Percentiles rank a stretch among this genome's conserved stretches.
Evolutionary conservation across 2,329 filamentous ascomycete species (phyloP).

Genomic region (Diaporthe citri): DNA sequence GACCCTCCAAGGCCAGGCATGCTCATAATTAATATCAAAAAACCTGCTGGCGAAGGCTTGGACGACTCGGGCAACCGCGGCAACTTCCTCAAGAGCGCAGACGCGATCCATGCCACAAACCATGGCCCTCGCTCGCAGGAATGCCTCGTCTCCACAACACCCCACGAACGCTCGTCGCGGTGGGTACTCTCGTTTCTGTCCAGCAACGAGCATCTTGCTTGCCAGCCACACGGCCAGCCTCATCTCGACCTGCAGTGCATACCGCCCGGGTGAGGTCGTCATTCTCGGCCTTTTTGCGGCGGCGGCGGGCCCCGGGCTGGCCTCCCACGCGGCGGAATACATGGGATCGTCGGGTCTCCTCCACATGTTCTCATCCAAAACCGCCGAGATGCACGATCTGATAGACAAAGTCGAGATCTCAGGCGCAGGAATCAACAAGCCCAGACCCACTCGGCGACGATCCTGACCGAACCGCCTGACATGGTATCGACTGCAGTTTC

Average conservation of each 20-base stretch:
- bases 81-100: neutral
- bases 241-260: neutral
- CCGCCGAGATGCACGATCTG: neutral
- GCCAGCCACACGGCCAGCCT: neutral
- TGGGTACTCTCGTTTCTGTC: neutral
- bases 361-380: neutral
- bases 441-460: neutral
- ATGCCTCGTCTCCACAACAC: neutral
- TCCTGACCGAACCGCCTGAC: neutral
- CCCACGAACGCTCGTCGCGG: neutral
- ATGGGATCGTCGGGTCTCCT: neutral
- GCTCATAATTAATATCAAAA: neutral
- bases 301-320: neutral
- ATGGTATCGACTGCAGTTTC: neutral
- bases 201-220: neutral
- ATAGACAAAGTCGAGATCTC: neutral
- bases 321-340: neutral
- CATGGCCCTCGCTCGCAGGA: neutral
- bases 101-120: neutral
- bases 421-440: neutral
- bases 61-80: neutral
- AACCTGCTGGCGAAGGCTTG: neutral
- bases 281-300: constrained; percentile 19
- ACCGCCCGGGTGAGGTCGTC: neutral
- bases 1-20: too few species aligned